These are phyloP conservation scores for Beauveria brongniartii DNA, from an alignment of 2,329 filamentous ascomycete genomes.

Conservation along the genomic window DNA sequence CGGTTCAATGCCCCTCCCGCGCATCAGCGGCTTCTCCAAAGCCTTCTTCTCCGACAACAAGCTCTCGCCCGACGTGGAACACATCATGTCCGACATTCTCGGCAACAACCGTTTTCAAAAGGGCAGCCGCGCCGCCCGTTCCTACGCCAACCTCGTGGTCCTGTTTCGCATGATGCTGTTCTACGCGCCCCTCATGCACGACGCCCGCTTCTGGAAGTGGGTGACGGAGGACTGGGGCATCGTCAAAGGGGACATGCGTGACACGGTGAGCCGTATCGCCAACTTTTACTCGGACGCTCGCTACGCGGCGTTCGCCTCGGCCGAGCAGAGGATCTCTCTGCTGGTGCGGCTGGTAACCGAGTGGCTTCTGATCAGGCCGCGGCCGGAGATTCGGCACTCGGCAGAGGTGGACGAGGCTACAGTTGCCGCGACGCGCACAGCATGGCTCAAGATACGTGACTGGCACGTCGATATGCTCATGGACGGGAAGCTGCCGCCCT, in stretches of 20 bases:
- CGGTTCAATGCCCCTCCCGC: not conserved
- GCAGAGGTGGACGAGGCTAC: not conserved
- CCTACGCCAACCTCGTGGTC: constrained; percentile 4
- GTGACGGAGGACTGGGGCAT: constrained; percentile 7
- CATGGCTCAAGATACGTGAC: constrained; percentile 1
- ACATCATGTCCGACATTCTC: not conserved
- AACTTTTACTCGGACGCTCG: not conserved
- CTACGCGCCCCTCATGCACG: not conserved
- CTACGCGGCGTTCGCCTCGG: not conserved
- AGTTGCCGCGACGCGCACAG: not conserved
- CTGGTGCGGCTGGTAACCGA: constrained; percentile 6
- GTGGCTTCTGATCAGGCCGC: not conserved
- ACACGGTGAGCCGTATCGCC: not conserved
- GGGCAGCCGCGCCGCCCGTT: not conserved
- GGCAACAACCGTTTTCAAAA: not conserved
- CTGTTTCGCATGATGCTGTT: constrained; percentile 7
- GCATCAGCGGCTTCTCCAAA: constrained; percentile 1
- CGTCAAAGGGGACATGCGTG: not conserved
- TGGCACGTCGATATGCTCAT: constrained; percentile 9
- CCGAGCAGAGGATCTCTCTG: not conserved
- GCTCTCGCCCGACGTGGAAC: not conserved
- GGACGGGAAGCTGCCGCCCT: constrained; percentile 1
- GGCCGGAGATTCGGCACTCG: not conserved
- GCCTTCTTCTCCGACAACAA: not conserved
- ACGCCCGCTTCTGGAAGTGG: not conserved